These are phyloP conservation scores for Fusarium graminum DNA, from an alignment of 2,329 filamentous ascomycete species.

Conservation along the genomic window DNA sequence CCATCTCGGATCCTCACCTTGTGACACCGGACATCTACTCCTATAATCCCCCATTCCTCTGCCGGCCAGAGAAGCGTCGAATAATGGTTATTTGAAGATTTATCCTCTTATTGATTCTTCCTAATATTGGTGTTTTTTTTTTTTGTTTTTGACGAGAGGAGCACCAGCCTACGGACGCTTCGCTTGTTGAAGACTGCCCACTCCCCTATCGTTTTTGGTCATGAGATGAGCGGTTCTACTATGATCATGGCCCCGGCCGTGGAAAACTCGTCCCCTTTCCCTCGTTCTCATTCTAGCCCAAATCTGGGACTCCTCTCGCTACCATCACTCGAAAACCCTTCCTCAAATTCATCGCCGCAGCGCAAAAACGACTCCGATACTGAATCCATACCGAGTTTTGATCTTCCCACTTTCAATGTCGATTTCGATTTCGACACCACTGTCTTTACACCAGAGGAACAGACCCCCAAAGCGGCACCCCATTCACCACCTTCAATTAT, in stretches of 20 bases:
- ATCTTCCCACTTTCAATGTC: conserved; percentile 67
- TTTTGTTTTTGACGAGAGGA: conserved; percentile 42
- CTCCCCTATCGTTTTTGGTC: conserved; percentile 40
- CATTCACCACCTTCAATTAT: conserved; percentile 35
- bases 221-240: conserved; percentile 56
- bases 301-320: conserved; percentile 48
- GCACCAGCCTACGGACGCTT: conserved; percentile 35
- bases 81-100: conserved; percentile 48
- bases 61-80: conserved; percentile 48
- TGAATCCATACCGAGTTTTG: conserved; percentile 54
- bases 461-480: conserved; percentile 30
- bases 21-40: conserved; percentile 17
- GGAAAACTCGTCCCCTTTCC: conserved; percentile 50
- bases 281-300: conserved; percentile 54
- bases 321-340: conserved; percentile 47
- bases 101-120: conserved; percentile 42
- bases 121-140: conserved; percentile 42
- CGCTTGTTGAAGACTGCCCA: conserved; percentile 39
- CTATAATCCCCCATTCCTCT: conserved; percentile 38
- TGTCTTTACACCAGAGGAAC: conserved; percentile 54
- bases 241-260: conserved; percentile 58
- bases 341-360: conserved; percentile 40
- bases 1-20: conserved; percentile 27
- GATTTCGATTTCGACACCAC: conserved; percentile 63
- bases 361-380: conserved; percentile 36